Evolutionary conservation across 208 protist genomes (phyloP).

Genomic region (Leishmania aethiopica): DNA sequence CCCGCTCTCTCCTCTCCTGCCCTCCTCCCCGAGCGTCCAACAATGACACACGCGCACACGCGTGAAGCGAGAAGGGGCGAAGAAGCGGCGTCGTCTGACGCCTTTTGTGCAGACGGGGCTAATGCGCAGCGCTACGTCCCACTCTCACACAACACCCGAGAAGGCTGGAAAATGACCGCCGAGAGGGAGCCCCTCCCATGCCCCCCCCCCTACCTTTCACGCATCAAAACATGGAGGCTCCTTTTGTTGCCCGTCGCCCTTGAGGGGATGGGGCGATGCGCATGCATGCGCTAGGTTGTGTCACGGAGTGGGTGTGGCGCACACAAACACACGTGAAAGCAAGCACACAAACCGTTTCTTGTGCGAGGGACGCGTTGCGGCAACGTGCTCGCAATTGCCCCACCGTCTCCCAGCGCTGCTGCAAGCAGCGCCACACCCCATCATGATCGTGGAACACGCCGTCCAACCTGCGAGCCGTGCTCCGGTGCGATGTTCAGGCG

Average conservation of each 20-base stretch:
- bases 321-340: background rate
- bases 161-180: background rate
- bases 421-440: background rate
- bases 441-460: background rate
- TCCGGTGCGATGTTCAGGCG: slow-evolving; percentile 50
- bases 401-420: background rate
- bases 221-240: background rate
- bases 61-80: background rate
- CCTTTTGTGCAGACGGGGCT: background rate
- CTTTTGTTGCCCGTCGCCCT: background rate
- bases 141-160: background rate
- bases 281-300: background rate
- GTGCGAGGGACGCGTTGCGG: background rate
- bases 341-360: background rate
- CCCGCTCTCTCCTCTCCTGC: background rate
- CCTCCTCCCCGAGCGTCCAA: background rate
- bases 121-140: background rate
- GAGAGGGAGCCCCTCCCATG: background rate
- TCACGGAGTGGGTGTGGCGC: background rate
- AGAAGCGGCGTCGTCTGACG: too few relatives aligned
- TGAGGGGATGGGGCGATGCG: background rate
- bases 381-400: background rate
- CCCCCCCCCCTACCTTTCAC: background rate
- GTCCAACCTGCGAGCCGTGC: slow-evolving; percentile 60
- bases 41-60: background rate